phyloP scores from a whole-genome alignment of 768 basidiomycete genomes.

The Tulasnella sp. region DNA sequence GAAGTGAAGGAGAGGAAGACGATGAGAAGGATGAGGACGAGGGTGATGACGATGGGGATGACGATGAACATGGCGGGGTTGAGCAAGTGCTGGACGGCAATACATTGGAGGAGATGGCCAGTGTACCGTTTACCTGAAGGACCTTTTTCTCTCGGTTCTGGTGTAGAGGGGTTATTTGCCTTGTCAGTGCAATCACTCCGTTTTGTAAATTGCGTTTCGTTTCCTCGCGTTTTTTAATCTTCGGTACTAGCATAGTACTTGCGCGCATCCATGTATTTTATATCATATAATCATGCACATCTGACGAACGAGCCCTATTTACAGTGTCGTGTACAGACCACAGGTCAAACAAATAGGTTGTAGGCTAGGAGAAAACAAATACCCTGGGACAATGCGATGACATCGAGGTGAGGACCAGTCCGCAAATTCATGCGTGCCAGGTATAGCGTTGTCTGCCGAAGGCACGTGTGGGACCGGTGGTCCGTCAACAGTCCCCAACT shows the following conservation, averaged over 20 bases:
- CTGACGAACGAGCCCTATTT: too few relatives aligned
- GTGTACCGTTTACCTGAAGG: conserved; percentile 44
- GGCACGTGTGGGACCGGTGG: too few relatives aligned
- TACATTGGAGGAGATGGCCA: conserved; percentile 74
- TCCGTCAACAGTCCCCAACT: too few relatives aligned
- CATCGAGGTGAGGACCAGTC: too few relatives aligned
- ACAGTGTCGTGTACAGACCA: too few relatives aligned
- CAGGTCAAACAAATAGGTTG: too few relatives aligned
- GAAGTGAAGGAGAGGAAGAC: conserved; percentile 32
- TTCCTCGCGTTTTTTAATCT: not conserved
- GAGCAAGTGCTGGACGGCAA: conserved; percentile 76
- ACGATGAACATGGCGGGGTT: conserved; percentile 43
- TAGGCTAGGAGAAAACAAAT: too few relatives aligned
- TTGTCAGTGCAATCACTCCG: not conserved
- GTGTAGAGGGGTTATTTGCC: too few relatives aligned
- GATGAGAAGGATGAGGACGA: conserved; percentile 31
- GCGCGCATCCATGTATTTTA: not conserved
- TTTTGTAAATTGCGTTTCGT: not conserved
- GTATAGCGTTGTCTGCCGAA: too few relatives aligned
- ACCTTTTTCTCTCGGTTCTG: not conserved
- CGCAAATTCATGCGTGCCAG: too few relatives aligned
- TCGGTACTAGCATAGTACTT: not conserved
- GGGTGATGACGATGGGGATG: conserved; percentile 39
- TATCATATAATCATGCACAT: not conserved
- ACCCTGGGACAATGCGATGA: too few relatives aligned